Base-by-base conservation (phyloP, 176 grass and related monocot genomes). In the Chloris gayana region DNA sequence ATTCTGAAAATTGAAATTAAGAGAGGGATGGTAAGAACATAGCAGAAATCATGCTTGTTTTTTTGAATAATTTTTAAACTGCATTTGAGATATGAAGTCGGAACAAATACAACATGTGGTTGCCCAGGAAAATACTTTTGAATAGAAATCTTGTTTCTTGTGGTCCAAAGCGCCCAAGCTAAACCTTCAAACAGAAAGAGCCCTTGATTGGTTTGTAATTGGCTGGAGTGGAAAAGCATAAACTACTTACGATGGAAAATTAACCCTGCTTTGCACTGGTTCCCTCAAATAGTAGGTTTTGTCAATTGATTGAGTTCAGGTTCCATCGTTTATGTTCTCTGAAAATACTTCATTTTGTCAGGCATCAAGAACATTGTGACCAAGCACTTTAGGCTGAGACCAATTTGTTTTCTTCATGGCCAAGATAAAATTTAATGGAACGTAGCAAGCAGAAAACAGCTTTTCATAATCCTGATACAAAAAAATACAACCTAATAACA, bases 401-500 rank as follows among this genome's bases (percentile, higher is more conserved):
- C 22, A 24, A 57, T 57, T 57, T 24, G 54, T 57, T 61, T 61
- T 7, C 21, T 34, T 6, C 32, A 21, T 0, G 30, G 30, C 67
- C 15, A 67, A 67, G 0, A 9, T 14, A n/a, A 59, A 25, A 58
- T 25, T 19, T 39, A 60, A 44, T 41, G 18, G 12, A 8, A 15
- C 18, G 1, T 31, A 41, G 56, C 4, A 49, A 27, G 14, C 38
- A 21, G 61, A 37, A 29, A 24, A 22, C 49, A 80, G 10, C 10
- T 31, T 70, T 66, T 72, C 45, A 59, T 30, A 25, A 68, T 79
- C 41, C 31, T 54, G 53, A 22, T 72, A 61, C 72, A 70, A 25
- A 81, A 70, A 25, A 81, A 73, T 35, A 78, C 74, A 80, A 21
- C 63, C 17, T 65, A 80, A 60, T 21, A 70, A 81, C 54, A 75